Percentiles rank a stretch among this genome's conserved stretches.
Conservation (phyloP, 1,139 yeast species). For the Debaryomyces subglobosus region DNA sequence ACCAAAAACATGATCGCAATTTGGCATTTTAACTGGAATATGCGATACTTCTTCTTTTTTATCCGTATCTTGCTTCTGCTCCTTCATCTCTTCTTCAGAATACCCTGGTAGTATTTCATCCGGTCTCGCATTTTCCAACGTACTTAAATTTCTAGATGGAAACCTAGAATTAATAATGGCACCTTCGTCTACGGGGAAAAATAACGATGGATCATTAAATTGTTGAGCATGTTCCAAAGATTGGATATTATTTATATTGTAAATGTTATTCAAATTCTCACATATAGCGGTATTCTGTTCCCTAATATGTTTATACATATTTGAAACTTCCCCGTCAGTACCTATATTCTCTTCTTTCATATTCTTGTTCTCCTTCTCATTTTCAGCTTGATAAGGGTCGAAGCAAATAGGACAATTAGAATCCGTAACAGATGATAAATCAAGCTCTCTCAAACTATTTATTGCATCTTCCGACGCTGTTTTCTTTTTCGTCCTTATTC, state of each 20-base stretch:
- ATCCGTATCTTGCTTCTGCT: conserved; percentile 15
- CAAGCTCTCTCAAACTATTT: conserved; percentile 34
- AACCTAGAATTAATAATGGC: conserved; percentile 35
- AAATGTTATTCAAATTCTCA: conserved; percentile 5
- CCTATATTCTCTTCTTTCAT: background rate
- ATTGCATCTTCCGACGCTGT: conserved; percentile 48
- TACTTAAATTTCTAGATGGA: conserved; percentile 34
- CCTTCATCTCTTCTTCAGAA: conserved; percentile 18
- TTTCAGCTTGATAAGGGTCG: conserved; percentile 32
- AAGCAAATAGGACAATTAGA: conserved; percentile 49
- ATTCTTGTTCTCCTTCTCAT: conserved; percentile 2
- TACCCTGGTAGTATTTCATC: conserved; percentile 40
- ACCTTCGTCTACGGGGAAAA: conserved; percentile 41
- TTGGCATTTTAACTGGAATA: conserved; percentile 47
- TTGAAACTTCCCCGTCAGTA: background rate
- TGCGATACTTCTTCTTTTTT: conserved; percentile 27
- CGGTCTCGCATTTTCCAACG: conserved; percentile 24
- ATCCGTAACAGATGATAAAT: conserved; percentile 21
- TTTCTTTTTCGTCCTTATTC: conserved; percentile 27
- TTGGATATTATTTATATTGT: conserved; percentile 7
- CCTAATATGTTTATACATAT: conserved; percentile 6
- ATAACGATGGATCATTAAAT: conserved; percentile 43
- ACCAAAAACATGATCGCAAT: conserved; percentile 47
- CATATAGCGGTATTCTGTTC: conserved; percentile 5
- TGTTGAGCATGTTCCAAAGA: conserved; percentile 9